Conservation (phyloP, 768 basidiomycete species). For the Tephrocybe rancida region DNA sequence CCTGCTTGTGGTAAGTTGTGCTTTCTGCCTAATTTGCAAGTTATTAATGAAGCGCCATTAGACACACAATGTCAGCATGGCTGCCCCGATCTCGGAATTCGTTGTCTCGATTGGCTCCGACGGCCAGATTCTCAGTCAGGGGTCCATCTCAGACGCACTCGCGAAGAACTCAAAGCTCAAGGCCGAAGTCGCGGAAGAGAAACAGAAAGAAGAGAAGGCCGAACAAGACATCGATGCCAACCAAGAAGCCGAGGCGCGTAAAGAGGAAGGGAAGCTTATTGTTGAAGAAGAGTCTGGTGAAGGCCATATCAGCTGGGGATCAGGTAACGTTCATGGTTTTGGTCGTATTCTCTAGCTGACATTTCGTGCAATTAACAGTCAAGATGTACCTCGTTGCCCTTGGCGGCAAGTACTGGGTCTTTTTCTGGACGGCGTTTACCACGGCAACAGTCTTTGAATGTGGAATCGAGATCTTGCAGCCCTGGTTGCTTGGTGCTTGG, state of each 20-base stretch:
- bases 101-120: slow-evolving; percentile 57
- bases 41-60: slow-evolving; percentile 9
- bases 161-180: slow-evolving; percentile 31
- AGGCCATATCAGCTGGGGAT: slow-evolving; percentile 58
- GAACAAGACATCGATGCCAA: slow-evolving; percentile 21
- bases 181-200: slow-evolving; percentile 31
- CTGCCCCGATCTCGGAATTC: slow-evolving; percentile 51
- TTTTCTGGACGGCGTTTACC: slow-evolving; percentile 34
- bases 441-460: slow-evolving; percentile 21
- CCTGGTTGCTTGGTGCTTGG: slow-evolving; percentile 48
- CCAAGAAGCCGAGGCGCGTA: slow-evolving; percentile 18
- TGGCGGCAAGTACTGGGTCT: slow-evolving; percentile 32
- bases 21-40: not conserved
- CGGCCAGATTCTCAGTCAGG: slow-evolving; percentile 52
- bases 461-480: slow-evolving; percentile 27
- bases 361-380: slow-evolving; percentile 23
- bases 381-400: slow-evolving; percentile 38
- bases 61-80: slow-evolving; percentile 55
- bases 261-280: slow-evolving; percentile 55
- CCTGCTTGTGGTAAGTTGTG: slow-evolving; percentile 66
- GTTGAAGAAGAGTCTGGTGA: slow-evolving; percentile 63
- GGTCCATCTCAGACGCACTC: slow-evolving; percentile 49
- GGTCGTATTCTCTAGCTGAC: not conserved
- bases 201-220: slow-evolving; percentile 25
- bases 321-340: slow-evolving; percentile 22